These are phyloP conservation scores for Nannochloropsis gaditana DNA, from an alignment of 108 stramenopile species.

Conservation along the genomic window DNA sequence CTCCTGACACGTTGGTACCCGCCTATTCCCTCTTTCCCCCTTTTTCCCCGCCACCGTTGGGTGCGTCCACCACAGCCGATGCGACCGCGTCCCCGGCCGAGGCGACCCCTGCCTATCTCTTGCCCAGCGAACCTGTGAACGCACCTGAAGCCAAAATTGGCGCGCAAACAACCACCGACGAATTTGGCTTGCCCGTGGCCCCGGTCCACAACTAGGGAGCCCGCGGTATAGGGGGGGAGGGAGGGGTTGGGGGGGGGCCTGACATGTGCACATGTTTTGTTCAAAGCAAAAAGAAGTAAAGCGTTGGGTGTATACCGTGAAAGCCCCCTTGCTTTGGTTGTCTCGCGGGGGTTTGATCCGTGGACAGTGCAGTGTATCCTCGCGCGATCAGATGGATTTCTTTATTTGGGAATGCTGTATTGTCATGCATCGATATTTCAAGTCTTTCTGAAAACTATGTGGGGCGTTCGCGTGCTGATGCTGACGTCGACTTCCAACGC, in stretches of 20 bases:
- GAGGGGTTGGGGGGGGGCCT: not conserved
- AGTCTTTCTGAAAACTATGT: too few species aligned
- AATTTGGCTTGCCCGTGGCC: conserved; percentile 47
- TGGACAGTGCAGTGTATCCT: too few species aligned
- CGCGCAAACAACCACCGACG: conserved; percentile 27
- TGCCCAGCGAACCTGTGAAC: conserved; percentile 35
- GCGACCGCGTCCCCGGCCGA: conserved; percentile 30
- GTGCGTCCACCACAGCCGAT: not conserved
- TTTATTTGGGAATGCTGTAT: too few species aligned
- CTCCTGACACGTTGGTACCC: not conserved
- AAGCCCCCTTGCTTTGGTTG: too few species aligned
- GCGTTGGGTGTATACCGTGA: too few species aligned
- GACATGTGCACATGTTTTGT: too few species aligned
- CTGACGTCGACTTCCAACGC: too few species aligned
- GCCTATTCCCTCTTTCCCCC: not conserved
- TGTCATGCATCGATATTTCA: too few species aligned
- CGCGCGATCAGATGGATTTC: too few species aligned
- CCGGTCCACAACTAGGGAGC: conserved; percentile 5
- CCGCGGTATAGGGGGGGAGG: not conserved
- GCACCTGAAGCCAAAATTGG: conserved; percentile 25
- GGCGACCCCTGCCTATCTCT: conserved; percentile 36
- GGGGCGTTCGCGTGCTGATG: too few species aligned
- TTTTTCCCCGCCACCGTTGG: not conserved
- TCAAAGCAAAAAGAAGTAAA: too few species aligned
- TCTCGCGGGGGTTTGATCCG: too few species aligned